Conservation (phyloP, 805 yeast species). For the Tetrapisispora pingtungensis region DNA sequence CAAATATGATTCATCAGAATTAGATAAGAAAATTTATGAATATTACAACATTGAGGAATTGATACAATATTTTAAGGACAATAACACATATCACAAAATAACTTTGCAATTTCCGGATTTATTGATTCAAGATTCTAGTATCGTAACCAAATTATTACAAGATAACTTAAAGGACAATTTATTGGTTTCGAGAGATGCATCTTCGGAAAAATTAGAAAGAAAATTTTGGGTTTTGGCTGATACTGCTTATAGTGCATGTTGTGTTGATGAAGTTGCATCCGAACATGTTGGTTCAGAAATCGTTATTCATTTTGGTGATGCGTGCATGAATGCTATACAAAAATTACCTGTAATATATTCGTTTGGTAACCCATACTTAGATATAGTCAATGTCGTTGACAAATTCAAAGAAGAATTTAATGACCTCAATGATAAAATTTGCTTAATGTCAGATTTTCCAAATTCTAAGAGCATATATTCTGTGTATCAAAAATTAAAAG, state of each 20-base stretch:
- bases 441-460: slow-evolving; percentile 70
- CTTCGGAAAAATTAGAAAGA: slow-evolving; percentile 13
- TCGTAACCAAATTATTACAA: slow-evolving; percentile 49
- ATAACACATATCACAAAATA: slow-evolving; percentile 36
- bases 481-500: slow-evolving; percentile 30
- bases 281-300: slow-evolving; percentile 80
- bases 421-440: slow-evolving; percentile 35
- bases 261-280: slow-evolving; percentile 95
- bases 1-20: slow-evolving; percentile 18
- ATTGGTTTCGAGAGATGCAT: not conserved
- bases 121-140: slow-evolving; percentile 67
- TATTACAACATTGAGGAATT: slow-evolving; percentile 50
- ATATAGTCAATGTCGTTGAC: slow-evolving; percentile 31
- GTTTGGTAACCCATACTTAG: slow-evolving; percentile 58
- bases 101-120: slow-evolving; percentile 89
- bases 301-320: slow-evolving; percentile 89
- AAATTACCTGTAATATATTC: slow-evolving; percentile 69
- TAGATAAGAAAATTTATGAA: slow-evolving; percentile 31
- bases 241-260: slow-evolving; percentile 90
- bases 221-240: slow-evolving; percentile 82
- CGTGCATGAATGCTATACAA: slow-evolving; percentile 75
- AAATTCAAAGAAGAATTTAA: slow-evolving; percentile 36
- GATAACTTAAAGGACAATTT: slow-evolving; percentile 18
- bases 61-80: slow-evolving; percentile 30
- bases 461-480: slow-evolving; percentile 38